phyloP scores from a whole-genome alignment of 345 rosid species.

The Noccaea bulbosa region DNA sequence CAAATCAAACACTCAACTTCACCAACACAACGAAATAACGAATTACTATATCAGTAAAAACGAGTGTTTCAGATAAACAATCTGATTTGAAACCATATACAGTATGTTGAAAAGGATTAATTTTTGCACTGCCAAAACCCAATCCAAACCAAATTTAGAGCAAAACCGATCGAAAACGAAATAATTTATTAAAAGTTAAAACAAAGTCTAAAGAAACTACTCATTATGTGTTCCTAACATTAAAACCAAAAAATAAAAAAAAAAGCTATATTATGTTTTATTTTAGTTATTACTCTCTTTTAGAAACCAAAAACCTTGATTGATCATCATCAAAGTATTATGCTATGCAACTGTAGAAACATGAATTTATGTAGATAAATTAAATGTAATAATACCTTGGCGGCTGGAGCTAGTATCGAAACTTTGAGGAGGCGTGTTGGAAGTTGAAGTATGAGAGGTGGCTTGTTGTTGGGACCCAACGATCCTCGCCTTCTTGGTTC shows the following conservation, averaged over 20 bases:
- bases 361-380: slow-evolving; percentile 15
- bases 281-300: background rate
- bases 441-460: slow-evolving; percentile 87
- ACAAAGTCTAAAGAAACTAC: too few relatives aligned
- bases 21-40: too few relatives aligned
- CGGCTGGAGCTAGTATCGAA: slow-evolving; percentile 87
- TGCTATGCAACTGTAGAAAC: slow-evolving; percentile 11
- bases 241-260: background rate
- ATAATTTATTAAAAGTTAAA: background rate
- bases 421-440: slow-evolving; percentile 92
- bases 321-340: background rate
- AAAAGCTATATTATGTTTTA: background rate
- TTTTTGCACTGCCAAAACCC: background rate
- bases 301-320: background rate
- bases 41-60: too few relatives aligned
- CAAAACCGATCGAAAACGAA: background rate
- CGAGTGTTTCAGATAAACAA: background rate
- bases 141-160: background rate
- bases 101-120: background rate
- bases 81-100: too few relatives aligned
- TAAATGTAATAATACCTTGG: slow-evolving; percentile 57
- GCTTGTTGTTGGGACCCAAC: slow-evolving; percentile 64
- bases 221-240: too few relatives aligned
- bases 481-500: slow-evolving; percentile 81
- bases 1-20: background rate